These are phyloP conservation scores for Phyllosticta ampelicida DNA, from an alignment of 2,329 filamentous ascomycete genomes.

Conservation along the genomic window DNA sequence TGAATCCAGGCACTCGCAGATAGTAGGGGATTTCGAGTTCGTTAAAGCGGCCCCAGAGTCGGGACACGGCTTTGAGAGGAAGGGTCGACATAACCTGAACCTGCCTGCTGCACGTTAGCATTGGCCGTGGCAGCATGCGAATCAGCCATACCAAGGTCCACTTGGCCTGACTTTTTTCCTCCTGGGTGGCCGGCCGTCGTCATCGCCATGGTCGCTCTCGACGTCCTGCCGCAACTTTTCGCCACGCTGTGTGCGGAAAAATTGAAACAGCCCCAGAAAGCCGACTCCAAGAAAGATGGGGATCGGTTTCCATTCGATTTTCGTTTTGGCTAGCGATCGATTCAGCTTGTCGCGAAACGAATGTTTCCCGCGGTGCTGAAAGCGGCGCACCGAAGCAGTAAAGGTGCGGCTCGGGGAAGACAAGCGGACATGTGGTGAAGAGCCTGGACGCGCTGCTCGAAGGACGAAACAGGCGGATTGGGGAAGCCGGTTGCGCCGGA, in stretches of 20 bases:
- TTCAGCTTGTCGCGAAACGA: conserved; percentile 48
- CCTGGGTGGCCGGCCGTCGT: conserved; percentile 37
- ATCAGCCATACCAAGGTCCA: conserved; percentile 59
- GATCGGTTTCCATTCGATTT: conserved; percentile 81
- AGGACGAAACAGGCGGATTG: background rate
- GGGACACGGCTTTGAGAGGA: conserved; percentile 79
- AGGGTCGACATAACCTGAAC: conserved; percentile 90
- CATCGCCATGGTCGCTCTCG: conserved; percentile 36
- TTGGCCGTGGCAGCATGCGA: background rate
- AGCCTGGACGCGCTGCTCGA: conserved; percentile 9
- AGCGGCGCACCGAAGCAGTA: conserved; percentile 31
- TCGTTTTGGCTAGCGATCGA: conserved; percentile 50
- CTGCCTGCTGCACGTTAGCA: conserved; percentile 42
- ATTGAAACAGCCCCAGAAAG: conserved; percentile 71
- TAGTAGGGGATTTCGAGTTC: conserved; percentile 81
- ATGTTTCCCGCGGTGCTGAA: conserved; percentile 34
- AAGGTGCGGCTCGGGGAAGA: conserved; percentile 17
- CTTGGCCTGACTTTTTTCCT: conserved; percentile 62
- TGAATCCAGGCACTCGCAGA: conserved; percentile 79
- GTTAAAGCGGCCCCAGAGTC: conserved; percentile 85
- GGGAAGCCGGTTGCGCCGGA: conserved; percentile 7
- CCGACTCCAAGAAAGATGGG: conserved; percentile 76
- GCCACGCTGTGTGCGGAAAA: conserved; percentile 60
- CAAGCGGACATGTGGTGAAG: conserved; percentile 11
- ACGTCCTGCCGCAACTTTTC: conserved; percentile 33